Percentiles rank a stretch among this genome's conserved stretches.
Evolutionary conservation across 768 basidiomycete genomes (phyloP).

Genomic region (Mycena filopes): DNA sequence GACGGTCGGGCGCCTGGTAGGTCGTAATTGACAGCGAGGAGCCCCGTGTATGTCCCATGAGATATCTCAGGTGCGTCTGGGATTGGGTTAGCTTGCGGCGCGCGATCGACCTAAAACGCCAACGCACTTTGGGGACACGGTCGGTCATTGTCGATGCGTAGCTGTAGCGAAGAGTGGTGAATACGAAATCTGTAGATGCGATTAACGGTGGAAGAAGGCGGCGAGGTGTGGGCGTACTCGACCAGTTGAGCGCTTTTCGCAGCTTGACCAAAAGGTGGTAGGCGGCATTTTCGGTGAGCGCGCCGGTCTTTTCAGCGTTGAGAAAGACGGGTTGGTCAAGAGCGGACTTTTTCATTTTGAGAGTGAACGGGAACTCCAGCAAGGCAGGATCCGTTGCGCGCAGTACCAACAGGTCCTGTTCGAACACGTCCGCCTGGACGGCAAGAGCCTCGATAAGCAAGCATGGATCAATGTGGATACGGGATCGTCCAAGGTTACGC

Average conservation of each 20-base stretch:
- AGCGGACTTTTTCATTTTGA: too few species aligned
- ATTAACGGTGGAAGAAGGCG: too few species aligned
- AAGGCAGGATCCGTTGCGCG: not conserved
- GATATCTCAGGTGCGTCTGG: not conserved
- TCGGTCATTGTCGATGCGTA: too few species aligned
- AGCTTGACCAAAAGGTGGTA: too few species aligned
- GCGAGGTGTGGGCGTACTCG: too few species aligned
- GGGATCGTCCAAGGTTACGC: not conserved
- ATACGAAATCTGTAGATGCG: too few species aligned
- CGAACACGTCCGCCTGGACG: not conserved
- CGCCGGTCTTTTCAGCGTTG: too few species aligned
- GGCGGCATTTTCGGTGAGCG: too few species aligned
- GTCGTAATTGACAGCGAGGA: not conserved
- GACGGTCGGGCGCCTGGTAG: not conserved
- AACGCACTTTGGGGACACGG: not conserved
- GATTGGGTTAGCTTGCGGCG: not conserved
- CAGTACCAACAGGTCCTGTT: not conserved
- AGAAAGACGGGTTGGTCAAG: too few species aligned
- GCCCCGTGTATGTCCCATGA: not conserved
- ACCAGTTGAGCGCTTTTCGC: too few species aligned
- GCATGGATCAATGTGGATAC: not conserved
- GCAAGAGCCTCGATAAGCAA: not conserved
- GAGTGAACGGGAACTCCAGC: not conserved
- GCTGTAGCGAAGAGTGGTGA: too few species aligned
- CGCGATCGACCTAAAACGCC: not conserved